A percentile compares a stretch with the other conserved stretches of the same genome.
Conservation (phyloP, 2,329 filamentous ascomycete genomes). For the Colletotrichum paranaense region DNA sequence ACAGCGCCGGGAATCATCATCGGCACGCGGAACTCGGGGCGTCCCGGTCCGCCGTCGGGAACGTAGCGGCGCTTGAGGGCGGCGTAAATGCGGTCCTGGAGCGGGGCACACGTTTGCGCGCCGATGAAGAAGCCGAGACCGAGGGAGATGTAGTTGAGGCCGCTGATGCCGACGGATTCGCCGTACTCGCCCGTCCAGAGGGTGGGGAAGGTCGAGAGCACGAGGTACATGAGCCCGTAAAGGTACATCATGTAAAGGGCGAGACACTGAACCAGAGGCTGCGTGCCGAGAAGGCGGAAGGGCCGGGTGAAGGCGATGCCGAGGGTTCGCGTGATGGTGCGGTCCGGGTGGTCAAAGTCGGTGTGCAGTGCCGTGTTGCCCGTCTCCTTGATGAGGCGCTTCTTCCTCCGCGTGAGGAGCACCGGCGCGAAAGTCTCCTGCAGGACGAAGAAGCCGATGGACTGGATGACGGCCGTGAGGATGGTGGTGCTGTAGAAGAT, state of each 20-base stretch:
- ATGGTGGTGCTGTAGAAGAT: constrained; percentile 77
- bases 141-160: constrained; percentile 62
- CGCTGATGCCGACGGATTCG: constrained; percentile 54
- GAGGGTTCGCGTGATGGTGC: constrained; percentile 36
- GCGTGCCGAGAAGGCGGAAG: constrained; percentile 56
- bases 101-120: constrained; percentile 51
- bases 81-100: constrained; percentile 59
- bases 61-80: constrained; percentile 53
- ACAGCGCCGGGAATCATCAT: constrained; percentile 54
- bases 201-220: constrained; percentile 60
- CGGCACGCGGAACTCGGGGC: constrained; percentile 56
- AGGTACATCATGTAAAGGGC: constrained; percentile 58
- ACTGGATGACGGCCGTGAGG: constrained; percentile 68
- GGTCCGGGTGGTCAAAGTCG: constrained; percentile 61
- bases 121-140: constrained; percentile 63
- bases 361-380: constrained; percentile 61
- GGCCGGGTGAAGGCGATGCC: constrained; percentile 52
- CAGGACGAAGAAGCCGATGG: constrained; percentile 67
- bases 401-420: constrained; percentile 68
- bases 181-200: constrained; percentile 58
- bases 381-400: constrained; percentile 67
- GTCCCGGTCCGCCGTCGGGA: constrained; percentile 46
- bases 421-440: constrained; percentile 75
- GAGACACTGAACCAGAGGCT: constrained; percentile 59
- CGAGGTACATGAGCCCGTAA: constrained; percentile 62